Evolutionary conservation across 208 protist genomes (phyloP), one percentile per base, ranked within the genome.

Genomic region (Herpetomonas tarakana): DNA sequence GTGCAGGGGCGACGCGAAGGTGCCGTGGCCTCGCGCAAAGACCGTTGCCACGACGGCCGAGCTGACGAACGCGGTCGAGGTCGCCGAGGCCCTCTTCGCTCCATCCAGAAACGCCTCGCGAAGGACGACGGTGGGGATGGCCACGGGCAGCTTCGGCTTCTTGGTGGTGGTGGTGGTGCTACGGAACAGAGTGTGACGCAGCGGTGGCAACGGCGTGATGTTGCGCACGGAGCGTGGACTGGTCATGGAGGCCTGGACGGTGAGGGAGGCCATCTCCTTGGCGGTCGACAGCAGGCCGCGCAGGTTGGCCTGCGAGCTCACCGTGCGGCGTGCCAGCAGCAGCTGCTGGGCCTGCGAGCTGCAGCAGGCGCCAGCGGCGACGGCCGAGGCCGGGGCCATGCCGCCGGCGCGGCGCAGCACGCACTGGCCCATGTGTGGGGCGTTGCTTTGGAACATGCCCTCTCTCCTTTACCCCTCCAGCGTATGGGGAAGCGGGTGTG

Each of bases 401-500:
- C 11, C n/a, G 50, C 38, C 1, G 39, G 22, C 19, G 58, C 28
- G 52, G 22, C 39, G 50, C 58, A 47, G 65, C 21, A 58, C 41
- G 11, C 59, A 38, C 1, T 45, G 53, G 27, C 52, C 44, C 35
- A 50, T 3, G 18, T 31, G 1, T 14, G 61, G 52, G 7, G 25
- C 21, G 51, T 25, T 18, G 6, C 24, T 12, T 14, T 38, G 46
- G 41, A 29, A 60, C 65, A 71, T 71, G 21, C 2, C 47, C 1
- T 30, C 12, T 3, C 29, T 26, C 35, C 28, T 7, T n/a, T 26
- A 24, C 18, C 24, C 22, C 7, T 44, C 2, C 26, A 41, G 7
- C 2, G 53, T 21, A 2, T 21, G 50, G 22, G n/a, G 18, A 55
- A 44, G 60, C 29, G 38, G 30, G 52, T 53, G 51, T 2, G 27